phyloP scores from a whole-genome alignment of 352 stramenopile species.

The Globisporangium abappressorium region DNA sequence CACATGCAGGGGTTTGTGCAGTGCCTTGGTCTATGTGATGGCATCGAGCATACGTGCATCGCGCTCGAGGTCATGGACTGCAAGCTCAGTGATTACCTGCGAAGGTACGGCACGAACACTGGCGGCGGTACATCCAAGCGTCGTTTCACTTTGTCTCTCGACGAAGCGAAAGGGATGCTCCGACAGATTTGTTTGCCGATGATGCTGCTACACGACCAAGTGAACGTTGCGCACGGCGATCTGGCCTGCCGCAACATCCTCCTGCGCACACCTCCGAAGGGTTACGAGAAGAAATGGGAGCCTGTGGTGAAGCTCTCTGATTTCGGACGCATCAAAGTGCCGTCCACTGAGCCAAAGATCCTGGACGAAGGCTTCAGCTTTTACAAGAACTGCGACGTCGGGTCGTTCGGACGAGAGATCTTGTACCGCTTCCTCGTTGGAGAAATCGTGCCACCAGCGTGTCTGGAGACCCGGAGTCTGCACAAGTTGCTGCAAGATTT shows the following conservation, averaged over 20 bases:
- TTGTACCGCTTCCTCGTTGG: conserved; percentile 76
- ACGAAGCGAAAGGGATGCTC: conserved; percentile 54
- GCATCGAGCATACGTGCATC: conserved; percentile 84
- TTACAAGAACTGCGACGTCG: conserved; percentile 81
- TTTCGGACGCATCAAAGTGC: conserved; percentile 77
- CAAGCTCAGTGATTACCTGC: conserved; percentile 84
- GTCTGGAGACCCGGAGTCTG: conserved; percentile 66
- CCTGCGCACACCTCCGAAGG: conserved; percentile 71
- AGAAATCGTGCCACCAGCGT: conserved; percentile 72
- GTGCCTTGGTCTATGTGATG: conserved; percentile 78
- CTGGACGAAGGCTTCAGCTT: conserved; percentile 76
- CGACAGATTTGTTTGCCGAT: conserved; percentile 76
- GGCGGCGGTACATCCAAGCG: conserved; percentile 34
- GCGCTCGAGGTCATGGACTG: conserved; percentile 87
- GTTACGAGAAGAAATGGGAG: conserved; percentile 80
- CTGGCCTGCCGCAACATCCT: conserved; percentile 86
- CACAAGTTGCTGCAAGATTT: conserved; percentile 77
- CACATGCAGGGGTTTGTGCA: conserved; percentile 78
- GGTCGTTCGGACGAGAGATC: conserved; percentile 75
- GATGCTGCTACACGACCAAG: conserved; percentile 74
- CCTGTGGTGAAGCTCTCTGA: conserved; percentile 82
- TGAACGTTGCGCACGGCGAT: conserved; percentile 80
- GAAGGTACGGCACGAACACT: conserved; percentile 48
- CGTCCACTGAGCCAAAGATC: conserved; percentile 62
- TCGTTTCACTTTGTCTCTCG: conserved; percentile 55